Evolutionary conservation across 768 basidiomycete genomes (phyloP).

Genomic region (Melanogaster broomeanus): DNA sequence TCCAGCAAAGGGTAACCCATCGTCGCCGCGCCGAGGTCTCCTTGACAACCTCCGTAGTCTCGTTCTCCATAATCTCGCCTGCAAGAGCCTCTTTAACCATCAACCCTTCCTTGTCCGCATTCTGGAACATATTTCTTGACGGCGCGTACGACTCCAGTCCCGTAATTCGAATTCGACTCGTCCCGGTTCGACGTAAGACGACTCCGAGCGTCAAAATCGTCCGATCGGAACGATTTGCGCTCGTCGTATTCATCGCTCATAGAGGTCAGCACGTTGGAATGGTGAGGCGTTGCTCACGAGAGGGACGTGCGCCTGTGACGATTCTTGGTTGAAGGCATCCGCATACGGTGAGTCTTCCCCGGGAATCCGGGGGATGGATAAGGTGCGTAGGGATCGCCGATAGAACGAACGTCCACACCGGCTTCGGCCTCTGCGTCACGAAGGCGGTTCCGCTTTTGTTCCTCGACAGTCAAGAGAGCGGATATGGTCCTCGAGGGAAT

Average conservation of each 20-base stretch:
- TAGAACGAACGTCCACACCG: slow-evolving; percentile 57
- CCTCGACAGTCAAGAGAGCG: slow-evolving; percentile 83
- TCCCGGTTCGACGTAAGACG: slow-evolving; percentile 77
- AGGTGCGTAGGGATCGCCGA: slow-evolving; percentile 75
- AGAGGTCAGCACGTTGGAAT: slow-evolving; percentile 74
- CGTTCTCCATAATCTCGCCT: slow-evolving; percentile 84
- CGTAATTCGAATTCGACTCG: slow-evolving; percentile 78
- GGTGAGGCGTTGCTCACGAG: slow-evolving; percentile 83
- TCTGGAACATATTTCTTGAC: slow-evolving; percentile 94
- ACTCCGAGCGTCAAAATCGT: slow-evolving; percentile 81
- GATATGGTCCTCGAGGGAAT: slow-evolving; percentile 83
- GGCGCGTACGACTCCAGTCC: slow-evolving; percentile 94
- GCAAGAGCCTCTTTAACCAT: slow-evolving; percentile 83
- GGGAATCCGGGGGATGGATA: slow-evolving; percentile 54
- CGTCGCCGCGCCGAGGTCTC: slow-evolving; percentile 77
- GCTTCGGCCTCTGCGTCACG: slow-evolving; percentile 76
- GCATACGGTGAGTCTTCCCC: slow-evolving; percentile 45
- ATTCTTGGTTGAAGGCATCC: slow-evolving; percentile 49
- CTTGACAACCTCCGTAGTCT: slow-evolving; percentile 85
- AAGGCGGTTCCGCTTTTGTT: slow-evolving; percentile 78
- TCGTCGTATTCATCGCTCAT: slow-evolving; percentile 83
- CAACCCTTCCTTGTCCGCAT: slow-evolving; percentile 69
- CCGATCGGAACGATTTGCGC: slow-evolving; percentile 67
- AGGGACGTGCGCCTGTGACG: slow-evolving; percentile 75
- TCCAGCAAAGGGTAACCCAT: slow-evolving; percentile 88